Conservation (phyloP, 129 eudicot genomes). For the Pseudognaphalium luteoalbum region DNA sequence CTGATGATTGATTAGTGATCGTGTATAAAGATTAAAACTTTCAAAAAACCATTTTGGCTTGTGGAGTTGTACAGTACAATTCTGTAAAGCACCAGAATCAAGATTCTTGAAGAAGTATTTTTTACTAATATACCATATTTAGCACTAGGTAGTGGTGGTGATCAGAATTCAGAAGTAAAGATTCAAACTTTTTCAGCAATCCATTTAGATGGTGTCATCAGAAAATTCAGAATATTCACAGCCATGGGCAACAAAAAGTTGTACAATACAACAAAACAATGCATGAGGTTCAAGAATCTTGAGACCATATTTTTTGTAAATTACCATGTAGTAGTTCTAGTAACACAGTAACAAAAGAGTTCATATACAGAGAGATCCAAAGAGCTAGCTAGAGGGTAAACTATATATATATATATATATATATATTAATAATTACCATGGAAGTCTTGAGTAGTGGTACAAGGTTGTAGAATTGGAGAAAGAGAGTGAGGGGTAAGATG, state of each 20-base stretch:
- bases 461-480: constrained; percentile 52
- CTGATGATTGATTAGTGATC: background rate
- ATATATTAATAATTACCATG: constrained; percentile 50
- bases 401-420: too few species aligned
- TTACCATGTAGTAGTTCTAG: background rate
- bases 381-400: background rate
- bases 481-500: constrained; percentile 56
- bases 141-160: constrained; percentile 4
- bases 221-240: constrained; percentile 1
- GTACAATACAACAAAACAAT: constrained; percentile 16
- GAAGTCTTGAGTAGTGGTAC: constrained; percentile 63
- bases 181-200: constrained; percentile 19
- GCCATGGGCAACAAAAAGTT: background rate
- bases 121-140: background rate
- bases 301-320: background rate
- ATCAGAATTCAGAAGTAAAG: constrained; percentile 14
- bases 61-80: constrained; percentile 26
- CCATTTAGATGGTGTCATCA: constrained; percentile 13
- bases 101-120: constrained; percentile 1
- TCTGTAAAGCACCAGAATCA: background rate
- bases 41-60: constrained; percentile 7
- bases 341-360: background rate
- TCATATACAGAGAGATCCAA: background rate
- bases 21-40: background rate
- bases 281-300: constrained; percentile 14